phyloP scores from a whole-genome alignment of 495 filamentous ascomycete genomes.

The Penicillium egyptiacum region DNA sequence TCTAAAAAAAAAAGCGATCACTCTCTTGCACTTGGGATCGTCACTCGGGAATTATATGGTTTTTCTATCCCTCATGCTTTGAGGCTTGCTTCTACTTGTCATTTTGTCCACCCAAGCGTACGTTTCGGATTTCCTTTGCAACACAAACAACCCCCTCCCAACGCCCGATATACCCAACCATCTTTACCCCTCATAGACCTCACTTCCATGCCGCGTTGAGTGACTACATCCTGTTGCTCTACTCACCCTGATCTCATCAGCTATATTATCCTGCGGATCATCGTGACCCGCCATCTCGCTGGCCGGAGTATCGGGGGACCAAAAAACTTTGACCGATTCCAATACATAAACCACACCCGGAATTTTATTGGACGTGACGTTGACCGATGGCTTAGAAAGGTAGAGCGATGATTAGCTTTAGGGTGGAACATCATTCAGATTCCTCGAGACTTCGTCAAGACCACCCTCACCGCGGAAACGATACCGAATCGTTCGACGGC shows the following conservation, averaged over 20 bases:
- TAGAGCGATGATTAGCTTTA: slow-evolving; percentile 55
- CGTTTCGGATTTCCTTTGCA: slow-evolving; percentile 24
- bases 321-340: slow-evolving; percentile 14
- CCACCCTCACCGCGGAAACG: slow-evolving; percentile 41
- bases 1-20: slow-evolving; percentile 24
- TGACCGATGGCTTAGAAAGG: slow-evolving; percentile 41
- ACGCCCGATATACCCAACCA: slow-evolving; percentile 13
- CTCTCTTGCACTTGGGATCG: slow-evolving; percentile 29
- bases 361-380: slow-evolving; percentile 12
- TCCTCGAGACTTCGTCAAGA: slow-evolving; percentile 46
- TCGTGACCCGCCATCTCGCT: slow-evolving; percentile 5
- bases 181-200: slow-evolving; percentile 13
- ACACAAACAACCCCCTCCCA: slow-evolving; percentile 23
- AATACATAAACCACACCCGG: slow-evolving; percentile 6
- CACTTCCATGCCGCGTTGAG: slow-evolving; percentile 2
- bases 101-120: slow-evolving; percentile 46
- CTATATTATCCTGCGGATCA: slow-evolving; percentile 9
- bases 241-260: slow-evolving; percentile 11
- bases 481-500: slow-evolving; percentile 40
- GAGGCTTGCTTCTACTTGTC: slow-evolving; percentile 37
- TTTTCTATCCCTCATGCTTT: slow-evolving; percentile 38
- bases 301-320: slow-evolving; percentile 16
- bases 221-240: slow-evolving; percentile 2
- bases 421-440: slow-evolving; percentile 51
- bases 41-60: slow-evolving; percentile 21